Base-by-base conservation (phyloP, 1,284 basidiomycete genomes). In the Microbotryum lychnidis-dioicae region DNA sequence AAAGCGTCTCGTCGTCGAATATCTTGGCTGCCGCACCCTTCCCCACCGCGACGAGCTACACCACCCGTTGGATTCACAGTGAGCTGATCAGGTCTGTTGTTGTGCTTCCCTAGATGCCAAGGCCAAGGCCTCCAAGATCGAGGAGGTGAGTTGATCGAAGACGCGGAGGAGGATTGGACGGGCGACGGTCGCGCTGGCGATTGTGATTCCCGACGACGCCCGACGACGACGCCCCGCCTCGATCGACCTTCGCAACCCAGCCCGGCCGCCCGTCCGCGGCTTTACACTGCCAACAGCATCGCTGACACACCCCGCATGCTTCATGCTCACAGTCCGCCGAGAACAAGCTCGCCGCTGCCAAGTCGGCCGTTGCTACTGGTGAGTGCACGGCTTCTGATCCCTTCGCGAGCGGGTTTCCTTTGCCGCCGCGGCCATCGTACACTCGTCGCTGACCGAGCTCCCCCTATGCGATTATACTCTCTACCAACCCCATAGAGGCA, bases 261-360 rank as follows among this genome's bases (percentile, higher is more conserved):
- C 7, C 31, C 8, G 31, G 8, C 31, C 31, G 31, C 31, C 31
- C 31, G 8, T 9, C 31, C 31, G 31, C 31, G 31, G 31, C 6
- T 31, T 7, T 12, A 42, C 14, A 12, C 37, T 18, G 37, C 37
- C 37, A 42, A 18, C 37, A 42, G 16, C 37, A 42, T 6, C 37
- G 16, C 37, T 42, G 37, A 50, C 48, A 16, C 12, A 16, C 27
- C 48, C 48, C 48, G 44, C 44, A 1, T 16, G 27, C 3, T 4
- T 31, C 9, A 14, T 29, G 42, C 53, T 31, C 14, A 42, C 31
- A 67, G 65, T 58, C 63, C 48, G 65, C 66, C 23, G 65, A 62
- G 20, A 62, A 67, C 62, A 69, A 69, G 60, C 47, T 68, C 23
- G 61, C 67, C 53, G 69, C 67, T 21, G 70, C 70, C 54, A 70